These are phyloP conservation scores for Buxus sempervirens DNA, from an alignment of 164 flowering plant species.

Conservation along the genomic window DNA sequence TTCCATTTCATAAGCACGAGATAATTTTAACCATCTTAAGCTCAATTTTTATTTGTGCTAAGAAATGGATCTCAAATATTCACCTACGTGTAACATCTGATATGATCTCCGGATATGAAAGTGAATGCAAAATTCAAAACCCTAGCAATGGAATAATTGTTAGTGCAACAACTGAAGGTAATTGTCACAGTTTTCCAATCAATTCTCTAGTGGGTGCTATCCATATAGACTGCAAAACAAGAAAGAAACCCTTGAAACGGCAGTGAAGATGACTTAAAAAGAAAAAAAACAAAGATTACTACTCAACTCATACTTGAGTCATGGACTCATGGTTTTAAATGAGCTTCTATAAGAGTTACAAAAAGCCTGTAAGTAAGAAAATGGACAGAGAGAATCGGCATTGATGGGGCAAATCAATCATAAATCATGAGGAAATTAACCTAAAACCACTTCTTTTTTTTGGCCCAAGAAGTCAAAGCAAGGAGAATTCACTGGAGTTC, in stretches of 20 bases:
- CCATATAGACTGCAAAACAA: background rate
- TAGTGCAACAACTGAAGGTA: background rate
- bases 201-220: background rate
- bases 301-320: too few relatives aligned
- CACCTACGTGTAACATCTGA: background rate
- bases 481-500: background rate
- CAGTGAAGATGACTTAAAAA: background rate
- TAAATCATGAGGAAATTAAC: background rate
- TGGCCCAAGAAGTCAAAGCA: background rate
- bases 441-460: background rate
- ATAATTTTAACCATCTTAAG: background rate
- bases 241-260: background rate
- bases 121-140: background rate
- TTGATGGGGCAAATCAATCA: too few relatives aligned
- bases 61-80: background rate
- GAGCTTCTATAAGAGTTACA: background rate
- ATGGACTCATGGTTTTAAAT: background rate
- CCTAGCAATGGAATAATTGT: background rate
- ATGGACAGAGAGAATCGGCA: background rate
- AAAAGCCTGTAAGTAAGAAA: slow-evolving; percentile 1
- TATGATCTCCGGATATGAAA: background rate
- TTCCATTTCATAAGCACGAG: background rate
- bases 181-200: background rate
- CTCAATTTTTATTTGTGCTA: background rate
- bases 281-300: background rate